phyloP scores from a whole-genome alignment of 768 basidiomycete species.

The Russula lepida region DNA sequence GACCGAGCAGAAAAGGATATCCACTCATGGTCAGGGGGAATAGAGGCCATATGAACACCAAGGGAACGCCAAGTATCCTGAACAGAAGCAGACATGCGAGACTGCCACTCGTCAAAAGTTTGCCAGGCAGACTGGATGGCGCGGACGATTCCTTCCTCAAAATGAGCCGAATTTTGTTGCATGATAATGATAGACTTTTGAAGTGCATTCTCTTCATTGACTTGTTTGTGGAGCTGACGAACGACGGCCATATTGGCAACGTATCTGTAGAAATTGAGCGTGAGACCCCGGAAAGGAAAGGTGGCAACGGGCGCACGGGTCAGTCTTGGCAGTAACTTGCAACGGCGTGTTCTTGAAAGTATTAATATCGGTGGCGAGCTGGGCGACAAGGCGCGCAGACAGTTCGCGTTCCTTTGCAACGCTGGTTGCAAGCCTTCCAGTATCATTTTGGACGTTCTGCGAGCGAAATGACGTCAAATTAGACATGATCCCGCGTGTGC shows the following conservation, averaged over 20 bases:
- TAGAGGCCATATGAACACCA: conserved; percentile 62
- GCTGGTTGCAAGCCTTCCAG: conserved; percentile 79
- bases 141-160: conserved; percentile 93
- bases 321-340: conserved; percentile 65
- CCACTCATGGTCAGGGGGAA: conserved; percentile 90
- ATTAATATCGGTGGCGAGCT: conserved; percentile 81
- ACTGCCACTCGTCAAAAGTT: conserved; percentile 91
- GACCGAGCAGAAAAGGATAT: conserved; percentile 87
- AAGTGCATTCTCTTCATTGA: conserved; percentile 94
- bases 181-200: conserved; percentile 98
- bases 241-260: conserved; percentile 63
- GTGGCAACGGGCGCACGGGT: conserved; percentile 58
- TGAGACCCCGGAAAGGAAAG: conserved; percentile 11
- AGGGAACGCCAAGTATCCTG: conserved; percentile 70
- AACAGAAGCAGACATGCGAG: conserved; percentile 64
- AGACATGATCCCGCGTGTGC: not conserved
- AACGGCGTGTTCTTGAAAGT: conserved; percentile 94
- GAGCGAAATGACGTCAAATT: not conserved
- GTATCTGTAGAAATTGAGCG: conserved; percentile 34
- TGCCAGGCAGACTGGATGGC: conserved; percentile 95
- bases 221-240: conserved; percentile 82
- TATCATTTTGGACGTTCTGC: conserved; percentile 94
- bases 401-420: conserved; percentile 92
- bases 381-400: conserved; percentile 76
- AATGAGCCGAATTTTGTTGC: conserved; percentile 95